Base-by-base conservation (phyloP, 352 stramenopile species). In the Plasmopara halstedii region DNA sequence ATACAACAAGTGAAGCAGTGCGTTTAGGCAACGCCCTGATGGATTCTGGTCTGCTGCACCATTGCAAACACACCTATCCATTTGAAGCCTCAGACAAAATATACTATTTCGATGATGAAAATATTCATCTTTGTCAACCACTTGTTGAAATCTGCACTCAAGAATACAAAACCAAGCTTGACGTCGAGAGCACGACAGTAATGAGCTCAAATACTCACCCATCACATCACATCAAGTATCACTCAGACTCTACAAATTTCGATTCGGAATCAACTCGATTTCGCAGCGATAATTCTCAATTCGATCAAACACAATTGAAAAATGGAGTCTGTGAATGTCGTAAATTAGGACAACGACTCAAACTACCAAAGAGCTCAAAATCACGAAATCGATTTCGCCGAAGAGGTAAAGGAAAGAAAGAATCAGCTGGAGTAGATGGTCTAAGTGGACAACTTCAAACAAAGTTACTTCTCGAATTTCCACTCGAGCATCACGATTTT, bases 11-110 rank as follows among this genome's bases (percentile, higher is more conserved):
- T 27, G 70, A 85, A 58, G 70, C 62, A 25, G 42, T 78, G 3
- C 70, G 67, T n/a, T 31, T 85, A n/a, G 73, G 73, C 20, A 83
- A 85, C 36, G 67, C 67, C 10, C 57, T 85, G 23, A 82, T 84
- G 72, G 69, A 84, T 46, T 67, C 69, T 5, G 69, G 69, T 9
- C 42, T 78, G 23, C 50, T 82, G 25, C 72, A 82, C 39, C 72
- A 84, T 50, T 41, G 57, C 17, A 79, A 80, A 39, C 72, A 84
- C 23, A 39, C 57, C 13, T 49, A 47, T 4, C 58, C 64, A n/a
- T 78, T 82, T 44, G 64, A 78, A 25, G 37, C 44, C 33, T 57
- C 69, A 0, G 49, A 60, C 6, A 42, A 64, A 35, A 53, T 74
- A 17, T 77, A 74, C 33, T 76, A 57, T 42, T 75, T 77, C 27